Evolutionary conservation across 805 yeast species (phyloP).

Genomic region (Yamadazyma sp.): DNA sequence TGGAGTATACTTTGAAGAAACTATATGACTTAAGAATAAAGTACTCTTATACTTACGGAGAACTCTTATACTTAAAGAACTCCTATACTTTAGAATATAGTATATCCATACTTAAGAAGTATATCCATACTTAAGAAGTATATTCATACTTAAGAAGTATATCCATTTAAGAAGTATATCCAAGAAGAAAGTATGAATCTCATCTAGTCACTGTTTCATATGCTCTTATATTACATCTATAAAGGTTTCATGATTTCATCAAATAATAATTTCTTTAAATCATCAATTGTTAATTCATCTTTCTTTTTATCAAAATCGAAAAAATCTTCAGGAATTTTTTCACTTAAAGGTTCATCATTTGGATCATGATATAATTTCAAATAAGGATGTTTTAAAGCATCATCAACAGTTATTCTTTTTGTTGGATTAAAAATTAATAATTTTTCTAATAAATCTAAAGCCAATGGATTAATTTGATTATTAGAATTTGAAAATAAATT

Average conservation of each 20-base stretch:
- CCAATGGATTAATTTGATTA: constrained; percentile 34
- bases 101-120: too few relatives aligned
- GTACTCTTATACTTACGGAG: too few relatives aligned
- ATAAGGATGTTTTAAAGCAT: constrained; percentile 82
- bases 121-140: too few relatives aligned
- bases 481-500: constrained; percentile 39
- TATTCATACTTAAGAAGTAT: too few relatives aligned
- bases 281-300: constrained; percentile 71
- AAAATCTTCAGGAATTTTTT: constrained; percentile 79
- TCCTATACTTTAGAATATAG: too few relatives aligned
- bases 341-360: constrained; percentile 84
- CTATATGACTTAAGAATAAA: too few relatives aligned
- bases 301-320: constrained; percentile 85
- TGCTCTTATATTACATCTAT: constrained; percentile 10
- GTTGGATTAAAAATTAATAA: constrained; percentile 71
- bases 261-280: constrained; percentile 73
- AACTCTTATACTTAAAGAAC: too few relatives aligned
- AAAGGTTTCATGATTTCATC: constrained; percentile 72
- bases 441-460: constrained; percentile 58
- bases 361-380: constrained; percentile 91
- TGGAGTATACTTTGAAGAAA: too few relatives aligned
- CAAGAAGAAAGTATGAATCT: too few relatives aligned
- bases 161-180: too few relatives aligned
- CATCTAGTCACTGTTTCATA: too few relatives aligned
- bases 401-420: constrained; percentile 68